These are phyloP conservation scores for Eustoma russellianum DNA, from an alignment of 257 asterid species.

Conservation along the genomic window DNA sequence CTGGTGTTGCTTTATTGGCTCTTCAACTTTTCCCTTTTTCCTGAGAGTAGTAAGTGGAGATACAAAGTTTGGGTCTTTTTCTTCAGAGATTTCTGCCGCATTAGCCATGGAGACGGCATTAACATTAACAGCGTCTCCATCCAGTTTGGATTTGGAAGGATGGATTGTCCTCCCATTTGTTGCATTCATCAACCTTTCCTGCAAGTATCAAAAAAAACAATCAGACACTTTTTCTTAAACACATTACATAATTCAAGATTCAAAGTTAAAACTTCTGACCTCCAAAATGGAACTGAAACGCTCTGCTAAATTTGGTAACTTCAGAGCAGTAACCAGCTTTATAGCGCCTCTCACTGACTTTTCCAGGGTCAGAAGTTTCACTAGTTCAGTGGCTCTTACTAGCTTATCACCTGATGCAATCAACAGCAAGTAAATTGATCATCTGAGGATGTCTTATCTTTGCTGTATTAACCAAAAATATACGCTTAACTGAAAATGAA, in stretches of 20 bases:
- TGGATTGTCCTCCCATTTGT: conserved; percentile 19
- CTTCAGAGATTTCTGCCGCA: conserved; percentile 30
- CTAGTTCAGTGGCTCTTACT: conserved; percentile 87
- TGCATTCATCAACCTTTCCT: conserved; percentile 65
- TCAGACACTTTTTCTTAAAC: not conserved
- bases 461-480: not conserved
- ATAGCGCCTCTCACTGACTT: conserved; percentile 87
- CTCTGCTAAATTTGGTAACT: conserved; percentile 90
- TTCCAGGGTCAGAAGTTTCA: conserved; percentile 71
- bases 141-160: conserved; percentile 12
- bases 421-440: not conserved
- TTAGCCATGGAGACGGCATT: conserved; percentile 23
- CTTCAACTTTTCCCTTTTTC: conserved; percentile 28
- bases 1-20: conserved; percentile 20
- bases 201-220: conserved; percentile 8
- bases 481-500: not conserved
- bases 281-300: conserved; percentile 79
- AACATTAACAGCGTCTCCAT: conserved; percentile 17
- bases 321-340: conserved; percentile 82
- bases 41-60: conserved; percentile 23
- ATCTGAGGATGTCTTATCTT: not conserved
- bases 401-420: conserved; percentile 73
- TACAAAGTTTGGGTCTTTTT: conserved; percentile 20
- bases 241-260: not conserved
- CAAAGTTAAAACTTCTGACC: conserved; percentile 15